Evolutionary conservation across 352 stramenopile genomes (phyloP), one percentile per base, ranked within the genome.

Genomic region (Poterioochromonas sp.): DNA sequence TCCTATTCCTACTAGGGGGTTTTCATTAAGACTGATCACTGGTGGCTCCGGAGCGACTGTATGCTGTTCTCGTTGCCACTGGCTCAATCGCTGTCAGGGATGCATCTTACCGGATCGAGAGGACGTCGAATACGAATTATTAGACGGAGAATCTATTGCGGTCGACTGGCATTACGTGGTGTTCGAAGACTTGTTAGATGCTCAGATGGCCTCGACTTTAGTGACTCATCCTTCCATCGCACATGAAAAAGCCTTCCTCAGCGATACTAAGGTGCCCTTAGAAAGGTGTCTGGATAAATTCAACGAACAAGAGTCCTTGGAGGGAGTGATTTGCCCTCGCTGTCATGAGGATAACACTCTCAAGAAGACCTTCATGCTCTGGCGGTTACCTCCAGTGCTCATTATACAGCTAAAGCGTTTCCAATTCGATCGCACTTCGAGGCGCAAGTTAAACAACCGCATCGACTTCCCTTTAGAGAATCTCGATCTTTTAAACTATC

Each of bases 401-500:
- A 87, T 93, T 49, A 77, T 94, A 29, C 90, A 88, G 47, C 86
- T 94, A 73, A 94, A 94, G 84, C 84, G 89, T 20, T 94, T 94
- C 70, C 88, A 94, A 80, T 92, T 93, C 63, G 87, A 87, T 32
- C 54, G 35, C 18, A 29, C 12, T 5, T 51, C 65, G 5, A 3
- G 65, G 11, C 5, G 65, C 5, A 74, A 74, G 40, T n/a, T 74
- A 5, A 51, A 15, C 1, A 3, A 51, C 8, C 15, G 3, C 44
- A 88, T 95, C 39, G 88, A 93, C 76, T 95, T 95, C 76, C 90
- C 90, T 18, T 80, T 95, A 5, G 85, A 91, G 22, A 82, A 82
- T 39, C 82, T 95, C 29, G 89, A 95, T 74, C 89, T 97, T 85
- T 79, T 82, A 15, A 81, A 83, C 32, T 94, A 40, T 54, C 11